Evolutionary conservation across 352 stramenopile genomes (phyloP).

Genomic region (Discostella stelligera): DNA sequence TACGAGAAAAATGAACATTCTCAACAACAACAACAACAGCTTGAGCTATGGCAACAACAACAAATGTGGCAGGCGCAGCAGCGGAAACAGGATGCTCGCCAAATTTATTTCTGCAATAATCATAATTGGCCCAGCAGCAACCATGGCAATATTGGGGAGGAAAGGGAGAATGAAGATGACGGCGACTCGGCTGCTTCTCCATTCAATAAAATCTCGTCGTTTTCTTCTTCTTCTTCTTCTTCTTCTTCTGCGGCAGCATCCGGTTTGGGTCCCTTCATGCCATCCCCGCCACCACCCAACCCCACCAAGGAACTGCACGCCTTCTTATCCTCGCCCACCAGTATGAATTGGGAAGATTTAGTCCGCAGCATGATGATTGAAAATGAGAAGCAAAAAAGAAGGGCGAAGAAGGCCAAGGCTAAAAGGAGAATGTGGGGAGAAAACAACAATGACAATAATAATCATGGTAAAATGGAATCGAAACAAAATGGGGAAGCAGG

Average conservation of each 20-base stretch:
- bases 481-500: neutral
- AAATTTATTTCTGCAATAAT: no score
- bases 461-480: neutral
- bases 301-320: slow-evolving; percentile 8
- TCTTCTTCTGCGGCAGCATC: neutral
- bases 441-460: no score
- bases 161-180: neutral
- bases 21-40: neutral
- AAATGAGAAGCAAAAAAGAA: slow-evolving; percentile 3
- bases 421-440: no score
- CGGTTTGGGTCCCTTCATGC: no score
- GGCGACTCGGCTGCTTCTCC: neutral
- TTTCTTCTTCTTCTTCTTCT: neutral
- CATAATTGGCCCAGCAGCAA: no score
- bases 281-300: no score
- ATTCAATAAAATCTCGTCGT: neutral
- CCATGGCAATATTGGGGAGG: neutral
- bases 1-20: no score
- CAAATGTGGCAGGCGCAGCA: neutral
- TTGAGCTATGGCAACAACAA: neutral
- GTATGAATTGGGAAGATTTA: slow-evolving; percentile 32
- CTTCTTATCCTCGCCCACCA: slow-evolving; percentile 25
- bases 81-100: neutral
- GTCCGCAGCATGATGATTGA: slow-evolving; percentile 17
- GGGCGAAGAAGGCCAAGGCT: slow-evolving; percentile 8